Conservation (phyloP, 2,329 filamentous ascomycete species). For the Penicillium hesseltinei region DNA sequence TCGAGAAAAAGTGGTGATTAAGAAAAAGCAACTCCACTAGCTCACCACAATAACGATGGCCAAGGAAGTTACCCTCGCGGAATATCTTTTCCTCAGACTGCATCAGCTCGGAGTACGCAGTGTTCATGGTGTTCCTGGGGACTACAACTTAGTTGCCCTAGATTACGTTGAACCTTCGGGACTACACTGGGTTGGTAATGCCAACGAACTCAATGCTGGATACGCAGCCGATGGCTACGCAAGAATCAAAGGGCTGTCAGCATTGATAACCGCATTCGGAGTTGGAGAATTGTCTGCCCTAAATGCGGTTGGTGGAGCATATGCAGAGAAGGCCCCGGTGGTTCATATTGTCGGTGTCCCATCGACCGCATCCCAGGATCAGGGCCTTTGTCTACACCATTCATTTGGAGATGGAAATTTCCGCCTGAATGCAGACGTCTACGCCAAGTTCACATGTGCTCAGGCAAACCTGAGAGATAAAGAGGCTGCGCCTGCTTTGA, state of each 20-base stretch:
- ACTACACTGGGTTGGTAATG: not conserved
- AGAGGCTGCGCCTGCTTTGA: not conserved
- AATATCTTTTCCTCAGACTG: not conserved
- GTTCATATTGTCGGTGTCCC: not conserved
- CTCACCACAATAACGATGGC: not conserved
- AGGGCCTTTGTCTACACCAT: not conserved
- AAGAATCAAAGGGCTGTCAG: not conserved
- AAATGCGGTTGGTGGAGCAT: not conserved
- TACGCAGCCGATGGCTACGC: not conserved
- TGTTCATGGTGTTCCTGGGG: not conserved
- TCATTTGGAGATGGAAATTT: not conserved
- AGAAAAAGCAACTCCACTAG: not conserved
- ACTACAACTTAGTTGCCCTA: not conserved
- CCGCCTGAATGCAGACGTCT: not conserved
- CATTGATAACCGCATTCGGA: not conserved
- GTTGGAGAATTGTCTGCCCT: not conserved
- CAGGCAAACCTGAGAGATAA: not conserved
- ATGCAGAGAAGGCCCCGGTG: not conserved
- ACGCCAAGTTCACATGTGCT: not conserved
- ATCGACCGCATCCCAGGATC: not conserved
- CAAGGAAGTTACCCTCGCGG: not conserved
- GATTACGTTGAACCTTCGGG: not conserved
- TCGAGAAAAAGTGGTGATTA: not conserved
- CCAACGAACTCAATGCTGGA: not conserved
- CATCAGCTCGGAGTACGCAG: not conserved